Evolutionary conservation across 2,329 filamentous ascomycete species (phyloP).

Genomic region (Cladophialophora bantiana): DNA sequence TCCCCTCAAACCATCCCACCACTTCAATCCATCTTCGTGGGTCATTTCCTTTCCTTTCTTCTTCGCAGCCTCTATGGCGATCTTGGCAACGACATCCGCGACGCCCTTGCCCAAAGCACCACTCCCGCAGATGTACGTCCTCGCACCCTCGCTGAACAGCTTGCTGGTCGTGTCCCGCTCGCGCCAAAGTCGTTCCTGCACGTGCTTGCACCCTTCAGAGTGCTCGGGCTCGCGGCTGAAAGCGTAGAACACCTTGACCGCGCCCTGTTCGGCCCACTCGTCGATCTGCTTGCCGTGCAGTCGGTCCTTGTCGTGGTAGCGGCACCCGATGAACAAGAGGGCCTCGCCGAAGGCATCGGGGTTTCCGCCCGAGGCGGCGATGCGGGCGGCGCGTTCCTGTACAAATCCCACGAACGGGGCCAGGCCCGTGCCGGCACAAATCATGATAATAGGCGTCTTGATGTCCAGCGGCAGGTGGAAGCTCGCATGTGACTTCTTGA

Average conservation of each 20-base stretch:
- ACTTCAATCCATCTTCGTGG: constrained; percentile 49
- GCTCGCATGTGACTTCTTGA: constrained; percentile 47
- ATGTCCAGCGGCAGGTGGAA: constrained; percentile 48
- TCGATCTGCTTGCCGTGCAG: constrained; percentile 47
- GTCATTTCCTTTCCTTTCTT: constrained; percentile 46
- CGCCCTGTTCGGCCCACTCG: constrained; percentile 68
- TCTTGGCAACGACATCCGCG: constrained; percentile 49
- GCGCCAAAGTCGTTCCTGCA: constrained; percentile 60
- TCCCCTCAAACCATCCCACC: constrained; percentile 37
- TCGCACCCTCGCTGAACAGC: constrained; percentile 59
- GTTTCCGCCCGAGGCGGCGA: constrained; percentile 28
- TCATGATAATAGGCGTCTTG: constrained; percentile 50
- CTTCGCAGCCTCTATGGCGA: constrained; percentile 43
- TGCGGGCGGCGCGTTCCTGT: constrained; percentile 62
- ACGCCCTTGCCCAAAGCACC: constrained; percentile 59
- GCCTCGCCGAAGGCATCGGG: constrained; percentile 45
- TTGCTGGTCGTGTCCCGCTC: constrained; percentile 55
- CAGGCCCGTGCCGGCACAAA: constrained; percentile 58
- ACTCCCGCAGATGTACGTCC: constrained; percentile 71
- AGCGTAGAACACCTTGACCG: constrained; percentile 67
- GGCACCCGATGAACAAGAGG: constrained; percentile 48
- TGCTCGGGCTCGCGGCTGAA: constrained; percentile 60
- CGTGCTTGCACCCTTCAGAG: constrained; percentile 58
- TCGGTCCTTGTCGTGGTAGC: constrained; percentile 46
- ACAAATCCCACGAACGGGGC: constrained; percentile 70